Evolutionary conservation across 1,139 yeast species (phyloP), one percentile per base, ranked within the genome.

Genomic region (Yamadazyma spencermartinsiae): DNA sequence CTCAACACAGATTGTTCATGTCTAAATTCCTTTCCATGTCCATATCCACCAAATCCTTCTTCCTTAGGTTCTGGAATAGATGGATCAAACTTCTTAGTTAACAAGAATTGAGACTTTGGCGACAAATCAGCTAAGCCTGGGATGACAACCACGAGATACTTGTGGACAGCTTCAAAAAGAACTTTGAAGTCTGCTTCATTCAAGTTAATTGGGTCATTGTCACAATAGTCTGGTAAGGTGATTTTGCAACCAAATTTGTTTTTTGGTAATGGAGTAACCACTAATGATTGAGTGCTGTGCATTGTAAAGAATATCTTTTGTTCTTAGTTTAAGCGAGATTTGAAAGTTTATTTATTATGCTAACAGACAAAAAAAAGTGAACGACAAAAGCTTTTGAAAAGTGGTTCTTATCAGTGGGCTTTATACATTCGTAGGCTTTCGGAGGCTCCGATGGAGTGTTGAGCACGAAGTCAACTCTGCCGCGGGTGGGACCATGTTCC

Each of bases 21-120:
- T 55, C 92, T 80, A 62, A 86, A 86, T 45, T 85, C 86, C 57
- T 85, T 84, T 39, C 92, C 88, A 52, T 87, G 96, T 28, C 96
- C 96, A 51, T 87, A 87, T 15, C 76, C 76, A 30, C 83, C 82
- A 17, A 55, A 56, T 2, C 72, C 72, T 17, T 56, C 56, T 23
- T 57, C 59, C 42, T 65, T 68, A 17, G 74, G 70, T 40, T 64
- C 71, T 3, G 75, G 74, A 43, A 87, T 79, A 5, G 86, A 65
- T 25, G 92, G 88, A 55, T 86, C 95, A 55, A 86, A 83, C 50
- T 86, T 73, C 48, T 80, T 76, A 25, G 95, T 87, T 39, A 87
- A 70, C 25, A 71, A 60, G 59, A 83, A 86, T 61, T 87, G 96
- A 2, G 89, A 81, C 41, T 76, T 71, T 25, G 96, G 94, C 2